These are phyloP conservation scores for Lentinula aciculospora DNA, from an alignment of 768 basidiomycete genomes.

Conservation along the genomic window DNA sequence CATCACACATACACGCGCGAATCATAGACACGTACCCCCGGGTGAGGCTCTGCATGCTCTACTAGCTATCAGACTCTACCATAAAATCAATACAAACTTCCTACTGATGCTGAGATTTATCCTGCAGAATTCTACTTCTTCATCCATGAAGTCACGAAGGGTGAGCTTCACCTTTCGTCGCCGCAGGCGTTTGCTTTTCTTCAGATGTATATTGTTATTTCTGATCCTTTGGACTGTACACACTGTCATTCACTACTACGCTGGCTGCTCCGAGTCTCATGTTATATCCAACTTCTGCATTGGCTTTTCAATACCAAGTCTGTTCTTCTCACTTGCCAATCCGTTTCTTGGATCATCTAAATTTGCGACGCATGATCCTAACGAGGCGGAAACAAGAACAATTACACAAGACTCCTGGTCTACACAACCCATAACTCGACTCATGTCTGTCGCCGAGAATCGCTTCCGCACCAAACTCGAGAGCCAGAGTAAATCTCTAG, in stretches of 20 bases:
- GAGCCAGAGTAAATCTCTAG: conserved; percentile 75
- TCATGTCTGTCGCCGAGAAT: conserved; percentile 79
- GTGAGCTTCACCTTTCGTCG: not conserved
- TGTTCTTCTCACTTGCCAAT: too few relatives aligned
- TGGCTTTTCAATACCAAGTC: not conserved
- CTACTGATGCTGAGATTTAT: too few relatives aligned
- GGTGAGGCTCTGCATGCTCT: too few relatives aligned
- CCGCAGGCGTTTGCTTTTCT: not conserved
- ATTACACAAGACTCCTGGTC: not conserved
- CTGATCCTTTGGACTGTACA: not conserved
- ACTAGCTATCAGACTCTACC: too few relatives aligned
- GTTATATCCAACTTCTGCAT: not conserved
- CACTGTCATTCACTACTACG: not conserved
- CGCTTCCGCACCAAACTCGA: conserved; percentile 60
- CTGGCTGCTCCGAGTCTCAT: not conserved
- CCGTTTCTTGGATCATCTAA: too few relatives aligned
- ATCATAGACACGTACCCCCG: too few relatives aligned
- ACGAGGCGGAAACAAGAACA: not conserved
- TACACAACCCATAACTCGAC: conserved; percentile 73
- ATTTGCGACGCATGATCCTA: too few relatives aligned
- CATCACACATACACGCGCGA: too few relatives aligned
- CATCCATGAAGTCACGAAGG: not conserved
- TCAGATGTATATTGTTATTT: not conserved
- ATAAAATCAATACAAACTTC: too few relatives aligned
- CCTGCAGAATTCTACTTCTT: too few relatives aligned